Conservation (phyloP, 345 rosid species). For the Gossypium mustelinum region DNA sequence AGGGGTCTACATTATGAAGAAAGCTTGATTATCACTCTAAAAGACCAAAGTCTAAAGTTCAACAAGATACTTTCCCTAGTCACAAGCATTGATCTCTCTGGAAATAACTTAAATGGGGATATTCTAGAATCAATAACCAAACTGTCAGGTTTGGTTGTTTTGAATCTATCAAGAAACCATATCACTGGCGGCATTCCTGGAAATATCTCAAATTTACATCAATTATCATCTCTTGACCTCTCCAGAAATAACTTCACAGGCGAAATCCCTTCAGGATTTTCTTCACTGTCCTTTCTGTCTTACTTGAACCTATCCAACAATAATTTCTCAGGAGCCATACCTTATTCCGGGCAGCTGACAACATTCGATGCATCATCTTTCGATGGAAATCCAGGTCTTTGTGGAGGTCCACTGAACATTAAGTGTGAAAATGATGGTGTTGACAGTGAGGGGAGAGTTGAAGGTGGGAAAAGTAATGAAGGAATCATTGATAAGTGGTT, state of each 20-base stretch:
- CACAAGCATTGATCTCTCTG: slow-evolving; percentile 38
- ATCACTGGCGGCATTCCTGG: slow-evolving; percentile 29
- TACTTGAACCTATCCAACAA: slow-evolving; percentile 37
- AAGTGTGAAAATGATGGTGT: slow-evolving; percentile 22
- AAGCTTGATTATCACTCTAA: slow-evolving; percentile 24
- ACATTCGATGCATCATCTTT: slow-evolving; percentile 34
- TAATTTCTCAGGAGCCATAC: slow-evolving; percentile 35
- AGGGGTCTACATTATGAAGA: slow-evolving; percentile 34
- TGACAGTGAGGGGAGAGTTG: slow-evolving; percentile 2
- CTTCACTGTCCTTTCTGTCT: slow-evolving; percentile 30
- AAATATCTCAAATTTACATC: slow-evolving; percentile 32
- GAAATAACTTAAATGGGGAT: slow-evolving; percentile 36
- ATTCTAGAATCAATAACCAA: slow-evolving; percentile 34
- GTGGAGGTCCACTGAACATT: slow-evolving; percentile 36
- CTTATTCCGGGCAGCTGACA: slow-evolving; percentile 28
- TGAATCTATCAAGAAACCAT: slow-evolving; percentile 40
- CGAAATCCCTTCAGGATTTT: slow-evolving; percentile 37
- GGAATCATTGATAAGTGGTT: slow-evolving; percentile 37
- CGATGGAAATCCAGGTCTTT: slow-evolving; percentile 34
- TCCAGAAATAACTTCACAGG: slow-evolving; percentile 41
- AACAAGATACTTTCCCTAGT: slow-evolving; percentile 46
- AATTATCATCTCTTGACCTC: slow-evolving; percentile 46
- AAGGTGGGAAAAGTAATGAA: slow-evolving; percentile 8
- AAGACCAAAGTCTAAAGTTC: slow-evolving; percentile 27
- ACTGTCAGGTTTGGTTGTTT: slow-evolving; percentile 27